phyloP scores from a whole-genome alignment of 495 filamentous ascomycete species.

The Penicillium daleae region DNA sequence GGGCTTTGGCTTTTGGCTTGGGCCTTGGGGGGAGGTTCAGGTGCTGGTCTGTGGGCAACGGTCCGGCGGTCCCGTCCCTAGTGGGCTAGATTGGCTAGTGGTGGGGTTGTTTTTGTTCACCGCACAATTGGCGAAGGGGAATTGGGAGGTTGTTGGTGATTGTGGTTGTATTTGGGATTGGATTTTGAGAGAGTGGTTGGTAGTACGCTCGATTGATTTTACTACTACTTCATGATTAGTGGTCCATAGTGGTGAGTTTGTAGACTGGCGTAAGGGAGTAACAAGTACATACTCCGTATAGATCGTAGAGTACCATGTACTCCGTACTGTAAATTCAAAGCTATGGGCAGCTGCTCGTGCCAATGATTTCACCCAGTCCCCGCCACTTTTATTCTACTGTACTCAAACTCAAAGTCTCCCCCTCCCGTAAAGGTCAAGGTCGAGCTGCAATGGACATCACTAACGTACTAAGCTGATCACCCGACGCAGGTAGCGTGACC shows the following conservation, averaged over 20 bases:
- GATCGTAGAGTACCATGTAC: not conserved
- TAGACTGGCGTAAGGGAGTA: too few relatives aligned
- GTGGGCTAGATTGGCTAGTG: too few relatives aligned
- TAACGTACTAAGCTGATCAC: not conserved
- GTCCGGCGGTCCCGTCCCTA: too few relatives aligned
- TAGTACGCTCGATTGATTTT: too few relatives aligned
- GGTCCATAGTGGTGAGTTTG: too few relatives aligned
- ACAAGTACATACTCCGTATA: too few relatives aligned
- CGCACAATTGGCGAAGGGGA: constrained; percentile 18
- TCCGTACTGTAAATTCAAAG: not conserved
- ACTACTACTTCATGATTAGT: too few relatives aligned
- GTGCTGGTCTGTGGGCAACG: too few relatives aligned
- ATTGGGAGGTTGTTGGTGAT: not conserved
- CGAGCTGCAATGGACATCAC: constrained; percentile 23
- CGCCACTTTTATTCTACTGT: not conserved
- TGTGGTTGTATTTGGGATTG: not conserved
- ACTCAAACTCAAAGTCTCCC: too few relatives aligned
- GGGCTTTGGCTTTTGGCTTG: not conserved
- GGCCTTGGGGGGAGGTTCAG: too few relatives aligned
- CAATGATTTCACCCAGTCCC: not conserved
- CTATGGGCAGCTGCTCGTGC: constrained; percentile 1
- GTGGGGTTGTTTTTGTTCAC: constrained; percentile 13
- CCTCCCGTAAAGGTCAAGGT: not conserved
- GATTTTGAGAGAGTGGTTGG: too few relatives aligned
- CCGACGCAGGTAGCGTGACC: constrained; percentile 14